Conservation (phyloP, 2,329 filamentous ascomycete genomes). For the Fusarium sp. region DNA sequence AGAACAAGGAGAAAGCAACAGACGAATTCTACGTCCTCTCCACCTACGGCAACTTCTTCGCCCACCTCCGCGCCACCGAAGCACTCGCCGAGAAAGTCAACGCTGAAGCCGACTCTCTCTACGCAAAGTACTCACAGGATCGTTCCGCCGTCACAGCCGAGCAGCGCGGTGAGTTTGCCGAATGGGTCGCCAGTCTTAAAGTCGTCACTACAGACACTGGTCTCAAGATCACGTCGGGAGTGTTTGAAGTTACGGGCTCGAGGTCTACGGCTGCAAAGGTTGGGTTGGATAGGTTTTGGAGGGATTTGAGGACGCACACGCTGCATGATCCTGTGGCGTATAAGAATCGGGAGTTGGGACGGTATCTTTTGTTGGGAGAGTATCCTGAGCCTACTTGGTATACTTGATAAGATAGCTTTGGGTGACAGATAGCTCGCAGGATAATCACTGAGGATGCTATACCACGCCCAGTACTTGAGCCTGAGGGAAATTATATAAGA, state of each 20-base stretch:
- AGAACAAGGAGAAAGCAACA: constrained; percentile 63
- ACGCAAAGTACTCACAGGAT: constrained; percentile 49
- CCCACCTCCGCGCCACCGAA: constrained; percentile 68
- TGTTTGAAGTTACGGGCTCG: constrained; percentile 63
- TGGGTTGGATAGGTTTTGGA: constrained; percentile 72
- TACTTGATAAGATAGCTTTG: background rate
- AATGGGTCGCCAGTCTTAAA: constrained; percentile 56
- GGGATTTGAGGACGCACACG: constrained; percentile 72
- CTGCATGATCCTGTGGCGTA: constrained; percentile 75
- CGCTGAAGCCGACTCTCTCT: constrained; percentile 57
- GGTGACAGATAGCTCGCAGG: fast-evolving
- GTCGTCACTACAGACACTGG: constrained; percentile 61
- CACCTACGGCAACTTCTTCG: constrained; percentile 72
- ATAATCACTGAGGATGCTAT: background rate
- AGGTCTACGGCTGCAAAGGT: constrained; percentile 66
- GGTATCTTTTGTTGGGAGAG: constrained; percentile 65
- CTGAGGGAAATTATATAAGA: fast-evolving
- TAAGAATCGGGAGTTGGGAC: constrained; percentile 70
- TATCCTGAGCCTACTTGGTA: constrained; percentile 53
- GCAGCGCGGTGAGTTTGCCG: constrained; percentile 67
- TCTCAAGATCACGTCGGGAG: constrained; percentile 59
- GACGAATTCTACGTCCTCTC: constrained; percentile 74
- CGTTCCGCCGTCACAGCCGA: constrained; percentile 57
- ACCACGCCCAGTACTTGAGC: fast-evolving
- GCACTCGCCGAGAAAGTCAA: constrained; percentile 67